phyloP scores from a whole-genome alignment of 768 basidiomycete genomes.

The Lanmaoa rubissima region DNA sequence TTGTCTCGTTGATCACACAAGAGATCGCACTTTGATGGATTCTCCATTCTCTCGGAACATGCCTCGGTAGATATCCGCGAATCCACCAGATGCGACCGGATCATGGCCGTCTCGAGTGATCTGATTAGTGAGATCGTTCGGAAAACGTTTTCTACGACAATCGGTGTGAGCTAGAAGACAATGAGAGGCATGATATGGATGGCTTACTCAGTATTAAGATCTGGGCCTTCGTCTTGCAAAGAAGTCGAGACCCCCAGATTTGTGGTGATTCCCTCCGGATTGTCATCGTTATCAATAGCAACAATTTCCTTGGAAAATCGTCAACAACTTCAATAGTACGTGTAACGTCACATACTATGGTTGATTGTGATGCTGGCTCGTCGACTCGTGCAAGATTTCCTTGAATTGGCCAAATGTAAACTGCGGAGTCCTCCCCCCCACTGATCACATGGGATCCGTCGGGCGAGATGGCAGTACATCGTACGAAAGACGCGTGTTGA shows the following conservation, averaged over 20 bases:
- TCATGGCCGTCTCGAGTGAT: background rate
- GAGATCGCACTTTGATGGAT: background rate
- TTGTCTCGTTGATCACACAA: background rate
- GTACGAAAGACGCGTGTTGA: background rate
- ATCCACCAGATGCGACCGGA: constrained; percentile 6
- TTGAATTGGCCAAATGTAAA: constrained; percentile 3
- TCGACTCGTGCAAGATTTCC: background rate
- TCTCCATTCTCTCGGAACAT: background rate
- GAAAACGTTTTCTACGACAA: background rate
- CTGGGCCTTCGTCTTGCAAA: background rate
- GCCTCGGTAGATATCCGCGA: constrained; percentile 5
- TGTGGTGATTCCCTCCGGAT: background rate
- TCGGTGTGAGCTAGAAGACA: background rate
- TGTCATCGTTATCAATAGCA: background rate
- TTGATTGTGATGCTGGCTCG: background rate
- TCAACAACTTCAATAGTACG: background rate
- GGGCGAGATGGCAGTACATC: background rate
- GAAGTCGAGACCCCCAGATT: background rate
- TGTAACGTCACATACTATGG: background rate
- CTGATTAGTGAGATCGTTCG: background rate
- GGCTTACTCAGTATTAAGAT: background rate
- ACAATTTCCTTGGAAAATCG: background rate
- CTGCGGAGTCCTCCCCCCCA: background rate
- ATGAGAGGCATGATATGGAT: background rate
- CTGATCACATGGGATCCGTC: constrained; percentile 1